Percentiles rank a stretch among this genome's conserved stretches.
phyloP scores from a whole-genome alignment of 1,139 yeast species.

The Citeromyces hawaiiensis region DNA sequence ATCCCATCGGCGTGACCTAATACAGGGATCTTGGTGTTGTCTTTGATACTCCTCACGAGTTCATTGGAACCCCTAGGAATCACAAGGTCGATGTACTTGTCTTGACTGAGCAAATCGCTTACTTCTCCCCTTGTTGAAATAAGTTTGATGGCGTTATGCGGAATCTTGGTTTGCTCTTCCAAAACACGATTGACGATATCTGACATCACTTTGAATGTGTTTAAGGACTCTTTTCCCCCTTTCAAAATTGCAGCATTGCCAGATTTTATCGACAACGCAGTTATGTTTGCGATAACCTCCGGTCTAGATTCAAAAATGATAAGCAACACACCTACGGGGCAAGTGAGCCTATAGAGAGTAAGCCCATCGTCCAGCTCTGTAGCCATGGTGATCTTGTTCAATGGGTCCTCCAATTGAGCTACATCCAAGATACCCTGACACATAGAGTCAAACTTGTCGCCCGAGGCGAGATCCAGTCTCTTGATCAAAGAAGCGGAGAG shows the following conservation, averaged over 20 bases:
- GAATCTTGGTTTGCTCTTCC: conserved; percentile 46
- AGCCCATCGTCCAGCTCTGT: conserved; percentile 79
- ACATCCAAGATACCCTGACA: conserved; percentile 90
- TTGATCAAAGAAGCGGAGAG: conserved; percentile 63
- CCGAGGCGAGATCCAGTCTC: conserved; percentile 67
- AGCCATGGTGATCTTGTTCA: conserved; percentile 75
- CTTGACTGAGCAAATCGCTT: conserved; percentile 71
- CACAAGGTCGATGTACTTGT: conserved; percentile 82
- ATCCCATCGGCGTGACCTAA: conserved; percentile 98
- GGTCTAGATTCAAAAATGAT: conserved; percentile 96
- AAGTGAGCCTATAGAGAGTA: conserved; percentile 66
- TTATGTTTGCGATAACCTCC: conserved; percentile 94
- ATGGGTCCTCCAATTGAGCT: conserved; percentile 77
- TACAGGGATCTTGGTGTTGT: conserved; percentile 86
- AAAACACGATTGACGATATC: conserved; percentile 53
- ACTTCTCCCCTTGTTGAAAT: conserved; percentile 87
- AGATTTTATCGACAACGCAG: conserved; percentile 89
- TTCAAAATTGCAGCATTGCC: conserved; percentile 93
- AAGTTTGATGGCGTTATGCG: conserved; percentile 70
- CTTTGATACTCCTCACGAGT: conserved; percentile 74
- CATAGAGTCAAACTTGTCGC: conserved; percentile 88
- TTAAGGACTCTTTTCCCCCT: conserved; percentile 88
- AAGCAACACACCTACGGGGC: conserved; percentile 89
- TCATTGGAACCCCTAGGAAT: conserved; percentile 96
- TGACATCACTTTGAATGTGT: conserved; percentile 79